Conservation (phyloP, 1,284 basidiomycete genomes). For the Moniliophthora roreri region DNA sequence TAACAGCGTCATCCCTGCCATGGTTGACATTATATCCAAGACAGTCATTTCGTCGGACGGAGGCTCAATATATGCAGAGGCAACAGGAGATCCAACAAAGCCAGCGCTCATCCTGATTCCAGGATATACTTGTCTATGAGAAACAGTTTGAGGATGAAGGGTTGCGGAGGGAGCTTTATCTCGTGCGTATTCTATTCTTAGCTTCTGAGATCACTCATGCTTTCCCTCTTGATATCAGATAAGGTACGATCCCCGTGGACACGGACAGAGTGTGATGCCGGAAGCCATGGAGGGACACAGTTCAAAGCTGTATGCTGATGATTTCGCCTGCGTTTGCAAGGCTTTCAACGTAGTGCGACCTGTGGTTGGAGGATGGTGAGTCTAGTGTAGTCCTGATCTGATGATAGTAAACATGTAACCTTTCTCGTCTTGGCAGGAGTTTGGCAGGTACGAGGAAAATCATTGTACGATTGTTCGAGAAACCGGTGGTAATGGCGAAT, state of each 20-base stretch:
- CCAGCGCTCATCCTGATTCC: constrained; percentile 35
- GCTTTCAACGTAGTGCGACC: constrained; percentile 24
- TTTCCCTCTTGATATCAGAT: constrained; percentile 27
- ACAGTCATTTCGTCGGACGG: constrained; percentile 16
- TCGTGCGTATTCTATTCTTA: constrained; percentile 23
- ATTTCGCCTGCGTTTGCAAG: constrained; percentile 24
- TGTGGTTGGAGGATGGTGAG: constrained; percentile 27
- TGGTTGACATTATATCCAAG: constrained; percentile 4
- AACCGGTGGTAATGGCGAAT: background rate
- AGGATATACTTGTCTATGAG: constrained; percentile 31
- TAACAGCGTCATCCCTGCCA: background rate
- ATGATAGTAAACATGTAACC: background rate
- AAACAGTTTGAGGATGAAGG: constrained; percentile 29
- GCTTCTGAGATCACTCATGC: too few relatives aligned
- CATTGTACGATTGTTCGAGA: background rate
- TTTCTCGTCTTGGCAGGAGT: constrained; percentile 1
- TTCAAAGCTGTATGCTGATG: constrained; percentile 24
- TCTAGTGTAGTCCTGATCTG: background rate
- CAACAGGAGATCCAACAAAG: constrained; percentile 30
- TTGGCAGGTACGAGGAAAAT: constrained; percentile 6
- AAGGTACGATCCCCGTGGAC: constrained; percentile 32
- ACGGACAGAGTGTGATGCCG: constrained; percentile 26
- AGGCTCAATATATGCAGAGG: constrained; percentile 26
- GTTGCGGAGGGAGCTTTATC: constrained; percentile 26
- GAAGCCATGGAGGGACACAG: constrained; percentile 17